Percentiles rank a stretch among this genome's conserved stretches.
Conservation (phyloP, 2,329 filamentous ascomycete species). For the Trichoderma afroharzianum region DNA sequence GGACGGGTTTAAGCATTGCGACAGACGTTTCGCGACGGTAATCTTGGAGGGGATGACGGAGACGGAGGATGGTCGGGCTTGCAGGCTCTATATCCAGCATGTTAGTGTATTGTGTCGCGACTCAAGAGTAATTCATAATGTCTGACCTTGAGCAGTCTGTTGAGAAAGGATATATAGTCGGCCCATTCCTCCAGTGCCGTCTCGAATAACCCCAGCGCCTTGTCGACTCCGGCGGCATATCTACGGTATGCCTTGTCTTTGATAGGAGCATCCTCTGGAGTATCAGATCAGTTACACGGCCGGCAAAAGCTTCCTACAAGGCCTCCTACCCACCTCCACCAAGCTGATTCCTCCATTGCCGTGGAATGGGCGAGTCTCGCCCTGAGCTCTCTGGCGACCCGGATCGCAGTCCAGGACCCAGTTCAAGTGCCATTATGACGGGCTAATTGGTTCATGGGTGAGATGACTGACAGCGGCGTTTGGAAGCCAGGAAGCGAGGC, state of each 20-base stretch:
- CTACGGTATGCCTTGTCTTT: conserved; percentile 74
- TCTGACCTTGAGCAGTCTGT: conserved; percentile 77
- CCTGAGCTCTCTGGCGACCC: conserved; percentile 81
- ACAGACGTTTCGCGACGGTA: conserved; percentile 81
- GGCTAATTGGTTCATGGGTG: conserved; percentile 20
- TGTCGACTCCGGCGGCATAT: conserved; percentile 85
- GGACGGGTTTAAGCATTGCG: conserved; percentile 91
- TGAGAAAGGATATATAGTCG: conserved; percentile 97
- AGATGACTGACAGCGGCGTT: conserved; percentile 5
- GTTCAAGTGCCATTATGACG: conserved; percentile 61
- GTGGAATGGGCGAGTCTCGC: conserved; percentile 69
- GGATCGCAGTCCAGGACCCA: conserved; percentile 52
- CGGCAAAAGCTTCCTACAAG: neutral
- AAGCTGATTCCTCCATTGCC: conserved; percentile 73
- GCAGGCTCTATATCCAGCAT: conserved; percentile 62
- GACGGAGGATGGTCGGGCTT: conserved; percentile 73
- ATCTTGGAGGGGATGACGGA: conserved; percentile 76
- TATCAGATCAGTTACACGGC: conserved; percentile 1
- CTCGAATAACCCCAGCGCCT: conserved; percentile 85
- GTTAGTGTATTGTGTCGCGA: conserved; percentile 2
- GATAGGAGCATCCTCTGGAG: conserved; percentile 49
- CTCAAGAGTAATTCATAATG: neutral
- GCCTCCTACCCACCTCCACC: conserved; percentile 62
- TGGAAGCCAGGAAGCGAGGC: neutral
- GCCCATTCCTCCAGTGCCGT: conserved; percentile 96